Evolutionary conservation across 169 alveolate species (phyloP).

Genomic region (Plasmodium fragile): DNA sequence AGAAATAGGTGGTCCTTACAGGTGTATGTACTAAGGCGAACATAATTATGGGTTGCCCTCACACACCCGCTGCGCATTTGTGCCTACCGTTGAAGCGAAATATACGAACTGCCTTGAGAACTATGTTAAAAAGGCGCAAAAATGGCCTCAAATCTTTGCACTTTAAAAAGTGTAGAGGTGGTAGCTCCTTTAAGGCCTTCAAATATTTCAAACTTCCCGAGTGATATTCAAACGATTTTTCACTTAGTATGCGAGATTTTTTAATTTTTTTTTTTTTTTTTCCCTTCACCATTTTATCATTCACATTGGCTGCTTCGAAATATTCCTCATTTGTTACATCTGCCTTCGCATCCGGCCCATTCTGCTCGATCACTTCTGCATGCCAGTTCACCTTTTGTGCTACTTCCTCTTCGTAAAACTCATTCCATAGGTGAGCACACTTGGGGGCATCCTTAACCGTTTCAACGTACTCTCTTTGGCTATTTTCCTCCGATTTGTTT

Average conservation of each 20-base stretch:
- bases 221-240: conserved; percentile 37
- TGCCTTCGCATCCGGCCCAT: neutral
- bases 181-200: conserved; percentile 53
- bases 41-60: neutral
- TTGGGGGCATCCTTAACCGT: neutral
- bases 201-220: conserved; percentile 26
- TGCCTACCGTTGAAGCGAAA: conserved; percentile 5
- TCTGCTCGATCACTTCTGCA: neutral
- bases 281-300: neutral
- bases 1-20: neutral
- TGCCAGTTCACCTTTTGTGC: neutral
- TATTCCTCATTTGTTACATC: neutral
- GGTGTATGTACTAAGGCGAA: neutral
- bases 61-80: neutral
- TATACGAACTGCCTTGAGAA: conserved; percentile 14
- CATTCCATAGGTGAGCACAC: neutral
- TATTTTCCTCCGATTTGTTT: neutral
- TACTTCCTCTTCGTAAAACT: neutral
- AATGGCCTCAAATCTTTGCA: conserved; percentile 68
- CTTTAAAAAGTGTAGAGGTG: conserved; percentile 34
- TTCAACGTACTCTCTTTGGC: neutral
- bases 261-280: neutral
- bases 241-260: neutral
- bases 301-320: neutral
- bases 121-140: conserved; percentile 50